phyloP scores from a whole-genome alignment of 139 green algal species.

The Edaphochlamys debaryana region DNA sequence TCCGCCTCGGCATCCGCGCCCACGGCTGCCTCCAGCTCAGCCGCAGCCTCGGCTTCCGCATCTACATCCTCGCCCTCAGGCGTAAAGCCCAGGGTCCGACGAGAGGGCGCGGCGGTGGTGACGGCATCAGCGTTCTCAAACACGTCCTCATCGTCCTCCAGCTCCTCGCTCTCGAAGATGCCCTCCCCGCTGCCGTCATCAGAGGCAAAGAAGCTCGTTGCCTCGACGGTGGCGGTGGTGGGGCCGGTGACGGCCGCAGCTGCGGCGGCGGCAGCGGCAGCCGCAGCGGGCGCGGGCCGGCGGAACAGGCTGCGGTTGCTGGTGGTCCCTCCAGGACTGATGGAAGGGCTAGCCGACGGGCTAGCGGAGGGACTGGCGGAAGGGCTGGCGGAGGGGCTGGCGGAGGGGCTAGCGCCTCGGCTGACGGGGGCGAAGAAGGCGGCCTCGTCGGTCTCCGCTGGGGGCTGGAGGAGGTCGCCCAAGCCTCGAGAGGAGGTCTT shows the following conservation, averaged over 20 bases:
- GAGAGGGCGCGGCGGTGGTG: too few species aligned
- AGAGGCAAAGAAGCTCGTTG: background rate
- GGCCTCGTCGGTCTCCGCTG: background rate
- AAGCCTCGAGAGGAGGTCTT: too few species aligned
- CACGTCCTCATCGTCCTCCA: background rate
- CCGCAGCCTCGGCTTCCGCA: too few species aligned
- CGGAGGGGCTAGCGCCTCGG: background rate
- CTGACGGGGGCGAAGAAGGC: background rate
- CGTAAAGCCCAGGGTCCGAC: too few species aligned
- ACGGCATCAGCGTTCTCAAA: too few species aligned
- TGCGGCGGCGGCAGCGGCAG: background rate
- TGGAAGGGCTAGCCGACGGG: too few species aligned
- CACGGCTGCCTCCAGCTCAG: too few species aligned
- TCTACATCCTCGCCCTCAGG: too few species aligned
- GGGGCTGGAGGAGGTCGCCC: conserved; percentile 1
- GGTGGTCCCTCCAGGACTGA: background rate
- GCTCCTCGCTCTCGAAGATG: background rate
- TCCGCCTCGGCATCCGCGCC: background rate
- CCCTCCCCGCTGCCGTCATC: background rate
- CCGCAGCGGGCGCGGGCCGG: background rate
- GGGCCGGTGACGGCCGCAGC: too few species aligned
- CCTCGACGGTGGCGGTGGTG: background rate
- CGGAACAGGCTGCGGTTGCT: conserved; percentile 1
- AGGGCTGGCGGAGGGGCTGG: background rate
- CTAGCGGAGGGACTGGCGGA: too few species aligned